A percentile compares a stretch with the other conserved stretches of the same genome.
These are phyloP conservation scores for Corylus americana DNA, from an alignment of 306 rosid genomes.

Conservation along the genomic window DNA sequence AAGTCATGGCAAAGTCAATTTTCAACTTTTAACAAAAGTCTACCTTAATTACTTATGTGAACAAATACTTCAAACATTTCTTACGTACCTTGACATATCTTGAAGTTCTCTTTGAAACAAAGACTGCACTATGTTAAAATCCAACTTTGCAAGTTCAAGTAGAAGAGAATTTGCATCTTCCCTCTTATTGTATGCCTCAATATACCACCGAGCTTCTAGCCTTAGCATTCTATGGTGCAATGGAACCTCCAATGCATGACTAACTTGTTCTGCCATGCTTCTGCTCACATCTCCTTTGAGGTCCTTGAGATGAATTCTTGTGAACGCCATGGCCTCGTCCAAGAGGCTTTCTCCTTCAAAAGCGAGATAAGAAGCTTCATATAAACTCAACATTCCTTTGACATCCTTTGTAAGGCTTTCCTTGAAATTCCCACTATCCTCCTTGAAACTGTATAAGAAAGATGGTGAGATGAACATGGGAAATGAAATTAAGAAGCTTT, in stretches of 20 bases:
- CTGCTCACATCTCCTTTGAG: neutral
- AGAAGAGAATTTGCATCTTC: conserved; percentile 27
- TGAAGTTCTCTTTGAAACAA: conserved; percentile 41
- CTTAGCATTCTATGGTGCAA: conserved; percentile 40
- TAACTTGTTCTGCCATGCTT: conserved; percentile 26
- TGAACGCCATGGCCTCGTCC: conserved; percentile 52
- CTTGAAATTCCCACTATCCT: conserved; percentile 23
- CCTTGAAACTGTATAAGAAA: conserved; percentile 21
- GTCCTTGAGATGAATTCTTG: conserved; percentile 31
- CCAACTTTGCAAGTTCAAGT: conserved; percentile 45
- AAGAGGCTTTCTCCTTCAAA: conserved; percentile 50
- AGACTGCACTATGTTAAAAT: conserved; percentile 57
- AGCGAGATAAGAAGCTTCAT: conserved; percentile 50
- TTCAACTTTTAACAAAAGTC: too few species aligned
- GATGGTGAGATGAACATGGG: neutral
- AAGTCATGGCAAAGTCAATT: neutral
- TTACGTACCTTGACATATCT: conserved; percentile 42
- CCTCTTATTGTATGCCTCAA: conserved; percentile 43
- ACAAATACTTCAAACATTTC: neutral
- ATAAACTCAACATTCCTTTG: conserved; percentile 53
- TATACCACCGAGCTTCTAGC: conserved; percentile 53
- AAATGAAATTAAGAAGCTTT: neutral
- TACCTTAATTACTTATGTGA: too few species aligned
- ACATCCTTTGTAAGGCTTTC: conserved; percentile 22
- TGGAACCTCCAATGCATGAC: conserved; percentile 52